These are phyloP conservation scores for Hypoxylon subgilvum DNA, from an alignment of 495 filamentous ascomycete species.

Conservation along the genomic window DNA sequence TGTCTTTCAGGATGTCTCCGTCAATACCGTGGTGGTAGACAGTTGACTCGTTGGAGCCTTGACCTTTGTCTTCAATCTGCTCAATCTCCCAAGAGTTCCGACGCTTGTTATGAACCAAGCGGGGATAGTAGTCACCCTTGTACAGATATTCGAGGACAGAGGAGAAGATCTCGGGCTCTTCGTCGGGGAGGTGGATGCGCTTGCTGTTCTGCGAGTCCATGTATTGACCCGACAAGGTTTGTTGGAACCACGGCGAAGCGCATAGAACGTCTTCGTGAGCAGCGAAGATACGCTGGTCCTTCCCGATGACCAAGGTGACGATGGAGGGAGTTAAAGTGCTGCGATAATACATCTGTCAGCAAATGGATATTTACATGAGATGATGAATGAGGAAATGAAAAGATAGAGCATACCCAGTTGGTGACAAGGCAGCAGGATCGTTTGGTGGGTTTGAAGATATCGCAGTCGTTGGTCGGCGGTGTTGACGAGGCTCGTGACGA, in stretches of 20 bases:
- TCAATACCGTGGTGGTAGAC: slow-evolving; percentile 70
- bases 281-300: slow-evolving; percentile 81
- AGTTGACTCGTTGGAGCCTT: slow-evolving; percentile 62
- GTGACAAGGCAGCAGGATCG: slow-evolving; percentile 39
- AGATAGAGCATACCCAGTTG: slow-evolving; percentile 40
- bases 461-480: slow-evolving; percentile 49
- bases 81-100: slow-evolving; percentile 75
- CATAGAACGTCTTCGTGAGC: slow-evolving; percentile 86
- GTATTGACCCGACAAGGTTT: slow-evolving; percentile 65
- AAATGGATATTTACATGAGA: background rate
- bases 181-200: slow-evolving; percentile 78
- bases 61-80: slow-evolving; percentile 52
- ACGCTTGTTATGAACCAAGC: slow-evolving; percentile 71
- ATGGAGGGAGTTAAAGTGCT: slow-evolving; percentile 72
- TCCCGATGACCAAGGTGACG: slow-evolving; percentile 79
- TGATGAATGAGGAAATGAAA: background rate
- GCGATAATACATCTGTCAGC: slow-evolving; percentile 7
- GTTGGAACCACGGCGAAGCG: slow-evolving; percentile 76
- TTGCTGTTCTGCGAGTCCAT: slow-evolving; percentile 65
- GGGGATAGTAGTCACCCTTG: slow-evolving; percentile 88
- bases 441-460: slow-evolving; percentile 30
- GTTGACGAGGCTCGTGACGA: slow-evolving; percentile 48
- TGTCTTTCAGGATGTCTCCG: slow-evolving; percentile 80
- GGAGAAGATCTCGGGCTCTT: slow-evolving; percentile 88
- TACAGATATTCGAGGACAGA: slow-evolving; percentile 91